These are phyloP conservation scores for Eutrema heterophyllum DNA, from an alignment of 345 rosid genomes.

Conservation along the genomic window DNA sequence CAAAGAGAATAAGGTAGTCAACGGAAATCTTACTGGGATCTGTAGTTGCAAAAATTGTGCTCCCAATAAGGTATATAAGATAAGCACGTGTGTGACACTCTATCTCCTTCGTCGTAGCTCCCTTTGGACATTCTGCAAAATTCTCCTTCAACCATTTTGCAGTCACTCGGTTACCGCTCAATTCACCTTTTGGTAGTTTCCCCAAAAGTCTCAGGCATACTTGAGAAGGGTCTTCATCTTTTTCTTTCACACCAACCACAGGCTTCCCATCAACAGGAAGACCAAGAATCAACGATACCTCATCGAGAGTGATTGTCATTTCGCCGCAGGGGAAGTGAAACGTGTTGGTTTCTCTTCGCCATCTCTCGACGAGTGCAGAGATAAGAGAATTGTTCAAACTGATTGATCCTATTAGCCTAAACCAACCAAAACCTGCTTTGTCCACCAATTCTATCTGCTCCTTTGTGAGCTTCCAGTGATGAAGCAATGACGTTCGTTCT, in stretches of 20 bases:
- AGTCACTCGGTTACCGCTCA: slow-evolving; percentile 71
- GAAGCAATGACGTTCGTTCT: slow-evolving; percentile 65
- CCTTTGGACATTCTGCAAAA: slow-evolving; percentile 58
- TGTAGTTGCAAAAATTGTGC: slow-evolving; percentile 70
- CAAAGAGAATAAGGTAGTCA: slow-evolving; percentile 58
- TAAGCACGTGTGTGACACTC: slow-evolving; percentile 63
- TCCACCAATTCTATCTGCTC: slow-evolving; percentile 58
- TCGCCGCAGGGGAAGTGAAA: slow-evolving; percentile 71
- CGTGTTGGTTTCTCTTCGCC: slow-evolving; percentile 75
- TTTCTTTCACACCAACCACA: slow-evolving; percentile 48
- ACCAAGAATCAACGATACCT: slow-evolving; percentile 57
- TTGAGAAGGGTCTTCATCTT: slow-evolving; percentile 42
- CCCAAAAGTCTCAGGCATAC: slow-evolving; percentile 56
- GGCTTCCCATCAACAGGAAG: slow-evolving; percentile 66
- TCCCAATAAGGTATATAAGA: slow-evolving; percentile 66
- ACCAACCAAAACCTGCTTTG: slow-evolving; percentile 66
- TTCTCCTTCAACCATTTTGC: slow-evolving; percentile 71
- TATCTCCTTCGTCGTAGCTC: slow-evolving; percentile 42
- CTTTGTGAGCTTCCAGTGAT: slow-evolving; percentile 62
- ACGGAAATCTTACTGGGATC: slow-evolving; percentile 76
- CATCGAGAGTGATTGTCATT: slow-evolving; percentile 67
- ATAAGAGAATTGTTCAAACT: slow-evolving; percentile 71
- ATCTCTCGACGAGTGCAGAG: slow-evolving; percentile 68
- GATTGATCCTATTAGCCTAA: slow-evolving; percentile 60
- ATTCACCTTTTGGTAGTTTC: slow-evolving; percentile 45